These are phyloP conservation scores for Platanus orientalis DNA, from an alignment of 164 flowering plant genomes.

Conservation along the genomic window DNA sequence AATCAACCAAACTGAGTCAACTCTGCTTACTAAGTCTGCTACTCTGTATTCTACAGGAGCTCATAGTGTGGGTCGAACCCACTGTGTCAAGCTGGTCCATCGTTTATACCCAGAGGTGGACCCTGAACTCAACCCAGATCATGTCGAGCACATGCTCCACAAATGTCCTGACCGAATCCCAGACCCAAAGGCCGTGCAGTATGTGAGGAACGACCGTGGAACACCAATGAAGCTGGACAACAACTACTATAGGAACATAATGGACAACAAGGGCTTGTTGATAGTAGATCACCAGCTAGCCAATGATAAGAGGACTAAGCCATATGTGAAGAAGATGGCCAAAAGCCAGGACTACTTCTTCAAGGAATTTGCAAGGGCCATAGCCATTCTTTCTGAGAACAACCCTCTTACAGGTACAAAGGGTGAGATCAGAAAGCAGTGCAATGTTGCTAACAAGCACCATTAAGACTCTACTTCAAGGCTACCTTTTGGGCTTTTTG, in stretches of 20 bases:
- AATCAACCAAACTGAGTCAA: too few relatives aligned
- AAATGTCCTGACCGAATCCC: conserved; percentile 91
- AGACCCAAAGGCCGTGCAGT: conserved; percentile 93
- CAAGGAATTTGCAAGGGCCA: conserved; percentile 71
- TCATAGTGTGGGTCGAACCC: conserved; percentile 97
- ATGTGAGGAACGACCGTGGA: conserved; percentile 93
- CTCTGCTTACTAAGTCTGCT: too few relatives aligned
- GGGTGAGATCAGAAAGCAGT: conserved; percentile 92
- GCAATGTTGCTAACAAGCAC: conserved; percentile 79
- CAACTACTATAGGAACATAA: conserved; percentile 90
- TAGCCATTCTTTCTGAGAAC: conserved; percentile 82
- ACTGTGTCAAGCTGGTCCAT: conserved; percentile 95
- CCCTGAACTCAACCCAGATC: conserved; percentile 72
- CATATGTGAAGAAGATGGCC: conserved; percentile 92
- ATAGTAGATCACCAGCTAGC: conserved; percentile 86
- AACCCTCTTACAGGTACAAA: conserved; percentile 88
- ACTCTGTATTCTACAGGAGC: conserved; percentile 43
- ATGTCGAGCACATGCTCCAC: conserved; percentile 87
- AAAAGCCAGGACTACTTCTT: conserved; percentile 84
- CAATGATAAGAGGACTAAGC: conserved; percentile 70
- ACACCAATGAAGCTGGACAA: conserved; percentile 95
- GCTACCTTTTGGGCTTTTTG: background rate
- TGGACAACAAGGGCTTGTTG: conserved; percentile 92
- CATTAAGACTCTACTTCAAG: conserved; percentile 18
- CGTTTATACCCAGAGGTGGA: conserved; percentile 93